Conservation (phyloP, 352 stramenopile species). For the Blastocystis sp. region DNA sequence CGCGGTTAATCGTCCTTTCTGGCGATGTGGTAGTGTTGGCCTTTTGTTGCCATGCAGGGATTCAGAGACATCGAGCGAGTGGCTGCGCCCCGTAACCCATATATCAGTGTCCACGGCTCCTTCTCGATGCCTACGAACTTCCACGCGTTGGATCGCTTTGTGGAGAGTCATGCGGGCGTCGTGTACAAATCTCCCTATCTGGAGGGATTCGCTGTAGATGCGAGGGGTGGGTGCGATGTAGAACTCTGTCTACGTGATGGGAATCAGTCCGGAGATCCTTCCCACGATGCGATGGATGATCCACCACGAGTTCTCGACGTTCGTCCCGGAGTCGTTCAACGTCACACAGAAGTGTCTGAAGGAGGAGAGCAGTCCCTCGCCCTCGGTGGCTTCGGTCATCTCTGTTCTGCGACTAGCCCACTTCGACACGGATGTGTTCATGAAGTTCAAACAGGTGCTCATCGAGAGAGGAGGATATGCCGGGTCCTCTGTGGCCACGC, state of each 20-base stretch:
- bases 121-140: slow-evolving; percentile 55
- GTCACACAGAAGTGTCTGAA: slow-evolving; percentile 58
- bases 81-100: neutral
- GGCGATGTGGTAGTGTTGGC: neutral
- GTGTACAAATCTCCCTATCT: slow-evolving; percentile 45
- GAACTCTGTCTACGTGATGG: slow-evolving; percentile 53
- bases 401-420: slow-evolving; percentile 46
- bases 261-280: neutral
- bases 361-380: slow-evolving; percentile 55
- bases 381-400: slow-evolving; percentile 32
- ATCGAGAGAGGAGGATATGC: slow-evolving; percentile 61
- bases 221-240: neutral
- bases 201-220: slow-evolving; percentile 29
- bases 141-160: slow-evolving; percentile 45
- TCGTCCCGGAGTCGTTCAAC: slow-evolving; percentile 58
- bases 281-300: slow-evolving; percentile 49
- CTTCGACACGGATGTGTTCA: slow-evolving; percentile 62
- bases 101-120: slow-evolving; percentile 39
- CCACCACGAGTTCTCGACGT: slow-evolving; percentile 52
- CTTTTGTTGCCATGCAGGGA: neutral
- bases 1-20: neutral
- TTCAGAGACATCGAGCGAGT: neutral
- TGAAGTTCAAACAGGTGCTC: slow-evolving; percentile 62
- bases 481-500: neutral
- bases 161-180: neutral